Evolutionary conservation across 352 stramenopile genomes (phyloP).

Genomic region (Globisporangium heterothallicum): DNA sequence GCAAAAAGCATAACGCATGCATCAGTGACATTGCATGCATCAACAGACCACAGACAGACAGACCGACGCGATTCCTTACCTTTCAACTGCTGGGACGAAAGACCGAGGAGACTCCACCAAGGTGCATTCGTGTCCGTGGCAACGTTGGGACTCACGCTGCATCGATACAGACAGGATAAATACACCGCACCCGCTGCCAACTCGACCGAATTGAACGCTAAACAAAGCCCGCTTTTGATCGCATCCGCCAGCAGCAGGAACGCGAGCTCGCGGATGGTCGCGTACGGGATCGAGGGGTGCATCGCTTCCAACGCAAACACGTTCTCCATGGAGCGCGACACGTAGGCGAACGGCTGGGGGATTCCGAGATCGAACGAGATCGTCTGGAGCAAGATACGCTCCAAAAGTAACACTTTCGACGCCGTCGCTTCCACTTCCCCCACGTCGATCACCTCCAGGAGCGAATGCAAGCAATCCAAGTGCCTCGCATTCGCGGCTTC

Average conservation of each 20-base stretch:
- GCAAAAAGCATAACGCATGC: not conserved
- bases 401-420: constrained; percentile 57
- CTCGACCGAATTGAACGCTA: constrained; percentile 47
- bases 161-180: constrained; percentile 57
- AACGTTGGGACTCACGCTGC: constrained; percentile 47
- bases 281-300: constrained; percentile 40
- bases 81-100: constrained; percentile 48
- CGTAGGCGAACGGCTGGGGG: constrained; percentile 62
- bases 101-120: constrained; percentile 61
- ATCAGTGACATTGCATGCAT: not conserved
- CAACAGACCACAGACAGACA: not conserved
- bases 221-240: constrained; percentile 41
- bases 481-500: constrained; percentile 54
- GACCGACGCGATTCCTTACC: constrained; percentile 12
- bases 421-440: constrained; percentile 61
- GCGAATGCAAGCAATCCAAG: constrained; percentile 53
- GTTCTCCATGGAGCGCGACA: constrained; percentile 42
- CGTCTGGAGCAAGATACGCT: constrained; percentile 70
- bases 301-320: constrained; percentile 57
- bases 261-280: constrained; percentile 37
- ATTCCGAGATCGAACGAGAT: constrained; percentile 69
- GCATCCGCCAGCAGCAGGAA: constrained; percentile 59
- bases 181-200: constrained; percentile 67
- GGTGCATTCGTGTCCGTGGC: constrained; percentile 55
- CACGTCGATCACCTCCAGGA: constrained; percentile 57